phyloP scores from a whole-genome alignment of 805 yeast species.

The Saccharomycopsis microspora region DNA sequence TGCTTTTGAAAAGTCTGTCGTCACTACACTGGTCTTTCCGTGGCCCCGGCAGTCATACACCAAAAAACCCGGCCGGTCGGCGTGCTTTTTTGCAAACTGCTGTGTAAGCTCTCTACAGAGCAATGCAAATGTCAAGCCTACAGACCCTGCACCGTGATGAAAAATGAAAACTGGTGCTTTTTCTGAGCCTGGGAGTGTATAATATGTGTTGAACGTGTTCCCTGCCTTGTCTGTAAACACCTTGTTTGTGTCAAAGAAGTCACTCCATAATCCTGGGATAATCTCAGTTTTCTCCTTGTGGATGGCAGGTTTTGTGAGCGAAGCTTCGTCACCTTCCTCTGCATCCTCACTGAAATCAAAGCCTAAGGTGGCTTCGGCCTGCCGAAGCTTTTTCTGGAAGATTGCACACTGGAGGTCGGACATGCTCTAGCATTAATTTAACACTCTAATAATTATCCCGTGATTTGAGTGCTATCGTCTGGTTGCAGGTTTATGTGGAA shows the following conservation, averaged over 20 bases:
- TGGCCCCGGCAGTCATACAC: conserved; percentile 82
- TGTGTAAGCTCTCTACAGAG: conserved; percentile 28
- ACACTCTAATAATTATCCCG: no score
- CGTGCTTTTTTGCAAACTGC: conserved; percentile 18
- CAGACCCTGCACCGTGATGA: conserved; percentile 95
- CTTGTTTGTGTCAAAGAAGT: conserved; percentile 25
- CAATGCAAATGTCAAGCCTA: conserved; percentile 64
- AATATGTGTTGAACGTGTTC: conserved; percentile 42
- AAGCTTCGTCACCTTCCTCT: conserved; percentile 7
- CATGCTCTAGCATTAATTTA: neutral
- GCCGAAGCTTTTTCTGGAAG: conserved; percentile 12
- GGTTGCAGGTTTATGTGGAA: no score
- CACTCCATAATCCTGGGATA: conserved; percentile 21
- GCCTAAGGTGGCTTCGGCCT: conserved; percentile 12
- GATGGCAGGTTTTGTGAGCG: neutral
- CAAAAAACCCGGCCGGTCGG: conserved; percentile 45
- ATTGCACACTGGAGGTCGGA: conserved; percentile 13
- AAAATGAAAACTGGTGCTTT: conserved; percentile 52
- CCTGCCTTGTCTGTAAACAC: conserved; percentile 18
- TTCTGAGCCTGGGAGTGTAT: conserved; percentile 34
- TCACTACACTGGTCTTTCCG: conserved; percentile 35
- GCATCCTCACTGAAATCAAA: conserved; percentile 9
- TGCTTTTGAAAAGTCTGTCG: conserved; percentile 33
- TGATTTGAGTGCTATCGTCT: no score
- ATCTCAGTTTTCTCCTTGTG: neutral